Percentiles rank a stretch among this genome's conserved stretches.
Conservation (phyloP, 352 stramenopile species). For the Phytopythium aichiense region DNA sequence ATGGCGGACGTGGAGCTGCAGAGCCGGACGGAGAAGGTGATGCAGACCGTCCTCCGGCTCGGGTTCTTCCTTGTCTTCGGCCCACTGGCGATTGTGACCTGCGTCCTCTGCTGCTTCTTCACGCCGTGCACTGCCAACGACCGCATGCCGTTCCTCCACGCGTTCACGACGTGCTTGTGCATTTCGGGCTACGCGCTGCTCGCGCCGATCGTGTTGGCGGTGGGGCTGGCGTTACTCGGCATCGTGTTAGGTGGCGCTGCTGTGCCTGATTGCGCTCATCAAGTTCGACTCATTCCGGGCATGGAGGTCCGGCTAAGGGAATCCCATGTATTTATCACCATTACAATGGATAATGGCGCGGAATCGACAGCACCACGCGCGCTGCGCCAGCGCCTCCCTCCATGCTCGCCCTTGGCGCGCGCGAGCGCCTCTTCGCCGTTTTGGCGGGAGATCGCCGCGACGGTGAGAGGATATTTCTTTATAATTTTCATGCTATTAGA, state of each 20-base stretch:
- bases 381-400: too few species aligned
- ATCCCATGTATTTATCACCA: too few species aligned
- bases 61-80: conserved; percentile 66
- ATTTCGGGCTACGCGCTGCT: conserved; percentile 52
- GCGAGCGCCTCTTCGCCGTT: too few species aligned
- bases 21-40: conserved; percentile 29
- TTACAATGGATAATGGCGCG: too few species aligned
- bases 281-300: conserved; percentile 15
- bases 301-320: background rate
- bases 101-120: conserved; percentile 61
- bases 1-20: conserved; percentile 60
- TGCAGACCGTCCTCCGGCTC: conserved; percentile 32
- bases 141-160: conserved; percentile 40
- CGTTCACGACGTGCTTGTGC: conserved; percentile 66
- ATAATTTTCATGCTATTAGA: too few species aligned
- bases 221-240: conserved; percentile 22
- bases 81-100: conserved; percentile 54
- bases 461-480: too few species aligned
- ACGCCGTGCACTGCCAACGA: conserved; percentile 45
- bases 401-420: too few species aligned
- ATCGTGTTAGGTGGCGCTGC: conserved; percentile 22
- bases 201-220: conserved; percentile 32
- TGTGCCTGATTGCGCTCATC: conserved; percentile 22
- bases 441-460: too few species aligned
- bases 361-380: too few species aligned